Evolutionary conservation across 305 asterid species (phyloP).

Genomic region (Fraxinus velutina): DNA sequence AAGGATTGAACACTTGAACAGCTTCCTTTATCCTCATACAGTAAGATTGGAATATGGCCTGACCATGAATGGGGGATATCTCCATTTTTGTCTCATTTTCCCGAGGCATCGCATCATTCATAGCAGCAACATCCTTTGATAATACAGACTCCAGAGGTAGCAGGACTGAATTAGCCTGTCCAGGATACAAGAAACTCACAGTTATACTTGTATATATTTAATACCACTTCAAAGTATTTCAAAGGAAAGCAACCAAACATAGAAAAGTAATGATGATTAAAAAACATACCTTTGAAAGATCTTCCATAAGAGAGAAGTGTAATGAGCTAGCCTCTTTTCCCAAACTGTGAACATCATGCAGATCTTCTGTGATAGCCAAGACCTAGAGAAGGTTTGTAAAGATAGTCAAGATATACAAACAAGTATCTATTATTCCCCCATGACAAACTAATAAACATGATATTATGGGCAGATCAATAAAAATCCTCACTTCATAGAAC

Average conservation of each 20-base stretch:
- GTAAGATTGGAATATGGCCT: conserved; percentile 92
- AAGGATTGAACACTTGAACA: conserved; percentile 68
- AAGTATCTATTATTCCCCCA: neutral
- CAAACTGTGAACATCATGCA: conserved; percentile 83
- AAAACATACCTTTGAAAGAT: conserved; percentile 75
- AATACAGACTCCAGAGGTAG: conserved; percentile 88
- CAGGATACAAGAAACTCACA: conserved; percentile 32
- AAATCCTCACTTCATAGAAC: neutral
- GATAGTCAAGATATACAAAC: neutral
- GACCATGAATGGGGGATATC: conserved; percentile 93
- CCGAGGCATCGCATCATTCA: conserved; percentile 76
- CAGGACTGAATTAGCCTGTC: conserved; percentile 77
- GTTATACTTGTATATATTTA: conserved; percentile 20
- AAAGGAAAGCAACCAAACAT: conserved; percentile 24
- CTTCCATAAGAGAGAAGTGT: conserved; percentile 75
- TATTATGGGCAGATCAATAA: neutral
- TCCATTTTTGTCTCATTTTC: conserved; percentile 67
- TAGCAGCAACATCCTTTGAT: conserved; percentile 78
- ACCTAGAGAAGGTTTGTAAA: conserved; percentile 50
- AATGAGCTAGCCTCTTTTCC: conserved; percentile 91
- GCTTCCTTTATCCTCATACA: conserved; percentile 65
- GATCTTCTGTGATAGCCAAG: conserved; percentile 92
- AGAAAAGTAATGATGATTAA: conserved; percentile 11
- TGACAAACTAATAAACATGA: neutral
- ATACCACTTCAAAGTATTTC: conserved; percentile 14